A percentile compares a stretch with the other conserved stretches of the same genome.
These are phyloP conservation scores for Heracleum sosnowskyi DNA, from an alignment of 129 eudicot species.

Conservation along the genomic window DNA sequence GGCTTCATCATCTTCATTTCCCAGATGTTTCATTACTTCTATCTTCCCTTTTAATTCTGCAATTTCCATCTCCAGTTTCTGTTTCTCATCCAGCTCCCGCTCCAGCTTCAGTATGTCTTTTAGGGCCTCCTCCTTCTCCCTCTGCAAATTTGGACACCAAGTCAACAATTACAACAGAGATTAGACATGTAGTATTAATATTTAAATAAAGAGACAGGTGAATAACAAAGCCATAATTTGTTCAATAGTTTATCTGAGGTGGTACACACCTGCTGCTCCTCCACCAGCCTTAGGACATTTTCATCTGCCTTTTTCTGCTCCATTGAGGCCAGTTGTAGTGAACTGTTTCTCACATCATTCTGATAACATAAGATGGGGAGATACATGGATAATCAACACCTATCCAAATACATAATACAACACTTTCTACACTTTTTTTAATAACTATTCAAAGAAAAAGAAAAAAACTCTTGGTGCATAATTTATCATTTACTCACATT, in stretches of 20 bases:
- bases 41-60: neutral
- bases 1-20: slow-evolving; percentile 6
- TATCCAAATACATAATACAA: neutral
- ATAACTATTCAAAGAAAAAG: neutral
- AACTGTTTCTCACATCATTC: slow-evolving; percentile 21
- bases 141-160: neutral
- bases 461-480: neutral
- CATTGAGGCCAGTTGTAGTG: slow-evolving; percentile 10
- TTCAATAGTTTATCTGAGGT: neutral
- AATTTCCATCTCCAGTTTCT: slow-evolving; percentile 12
- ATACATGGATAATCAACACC: neutral
- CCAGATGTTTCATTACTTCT: slow-evolving; percentile 10
- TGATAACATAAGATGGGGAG: slow-evolving; percentile 1
- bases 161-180: neutral
- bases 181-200: neutral
- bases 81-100: slow-evolving; percentile 8
- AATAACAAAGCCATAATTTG: neutral
- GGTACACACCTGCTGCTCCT: slow-evolving; percentile 24
- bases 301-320: slow-evolving; percentile 30
- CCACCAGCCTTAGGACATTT: slow-evolving; percentile 25
- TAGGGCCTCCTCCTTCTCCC: slow-evolving; percentile 5
- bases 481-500: neutral
- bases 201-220: neutral
- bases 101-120: slow-evolving; percentile 3
- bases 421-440: neutral